These are phyloP conservation scores for Fraxinus floribunda DNA, from an alignment of 305 asterid genomes.

Conservation along the genomic window DNA sequence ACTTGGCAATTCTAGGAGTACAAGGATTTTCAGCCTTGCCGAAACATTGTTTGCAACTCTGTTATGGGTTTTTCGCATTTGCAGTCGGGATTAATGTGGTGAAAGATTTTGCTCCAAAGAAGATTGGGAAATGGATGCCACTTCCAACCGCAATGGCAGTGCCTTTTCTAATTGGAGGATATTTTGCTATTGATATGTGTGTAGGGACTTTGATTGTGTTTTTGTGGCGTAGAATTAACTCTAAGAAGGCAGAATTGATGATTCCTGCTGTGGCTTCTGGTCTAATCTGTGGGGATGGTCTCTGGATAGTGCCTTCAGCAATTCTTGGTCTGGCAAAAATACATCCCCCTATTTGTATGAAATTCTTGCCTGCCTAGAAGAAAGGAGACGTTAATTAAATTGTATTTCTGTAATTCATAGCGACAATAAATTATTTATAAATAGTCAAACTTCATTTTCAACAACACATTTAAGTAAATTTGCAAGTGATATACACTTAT, in stretches of 20 bases:
- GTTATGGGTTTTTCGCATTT: constrained; percentile 57
- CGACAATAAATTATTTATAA: not conserved
- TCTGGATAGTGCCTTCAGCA: constrained; percentile 72
- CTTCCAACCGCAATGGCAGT: constrained; percentile 74
- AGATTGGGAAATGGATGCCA: constrained; percentile 67
- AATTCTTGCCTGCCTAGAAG: constrained; percentile 40
- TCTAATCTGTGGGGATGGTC: constrained; percentile 75
- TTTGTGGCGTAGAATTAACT: constrained; percentile 47
- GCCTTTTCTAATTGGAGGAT: constrained; percentile 67
- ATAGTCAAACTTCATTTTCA: not conserved
- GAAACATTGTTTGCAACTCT: constrained; percentile 55
- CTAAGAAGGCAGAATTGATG: constrained; percentile 52
- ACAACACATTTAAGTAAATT: not conserved
- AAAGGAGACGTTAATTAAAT: not conserved
- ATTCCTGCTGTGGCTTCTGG: constrained; percentile 84
- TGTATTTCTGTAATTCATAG: not conserved
- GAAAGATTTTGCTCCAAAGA: constrained; percentile 49
- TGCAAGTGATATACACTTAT: no score
- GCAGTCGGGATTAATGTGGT: constrained; percentile 50
- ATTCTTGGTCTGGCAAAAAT: constrained; percentile 66
- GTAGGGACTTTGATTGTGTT: constrained; percentile 64
- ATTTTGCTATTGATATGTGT: constrained; percentile 72
- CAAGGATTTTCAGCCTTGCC: constrained; percentile 78
- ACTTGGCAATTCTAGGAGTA: constrained; percentile 65
- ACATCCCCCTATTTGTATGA: constrained; percentile 72